These are phyloP conservation scores for Cryptococcus sp. DNA, from an alignment of 1,284 basidiomycete species.

Conservation along the genomic window DNA sequence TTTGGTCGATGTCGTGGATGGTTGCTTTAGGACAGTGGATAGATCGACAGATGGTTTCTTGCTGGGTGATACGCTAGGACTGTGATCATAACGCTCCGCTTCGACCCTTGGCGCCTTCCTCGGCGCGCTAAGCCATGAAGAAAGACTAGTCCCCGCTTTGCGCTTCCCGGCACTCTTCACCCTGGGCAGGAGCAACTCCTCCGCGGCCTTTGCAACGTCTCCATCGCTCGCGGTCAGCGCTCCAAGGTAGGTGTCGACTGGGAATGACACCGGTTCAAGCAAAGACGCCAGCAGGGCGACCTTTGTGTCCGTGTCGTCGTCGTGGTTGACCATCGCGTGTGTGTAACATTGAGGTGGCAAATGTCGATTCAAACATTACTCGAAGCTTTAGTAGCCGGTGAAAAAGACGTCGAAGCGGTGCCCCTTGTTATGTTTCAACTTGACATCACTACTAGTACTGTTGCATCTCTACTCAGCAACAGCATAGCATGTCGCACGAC, in stretches of 20 bases:
- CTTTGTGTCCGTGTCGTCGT: slow-evolving; percentile 33
- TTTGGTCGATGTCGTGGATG: slow-evolving; percentile 8
- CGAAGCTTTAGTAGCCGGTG: too few relatives aligned
- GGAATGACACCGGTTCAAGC: slow-evolving; percentile 45
- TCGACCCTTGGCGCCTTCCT: slow-evolving; percentile 1
- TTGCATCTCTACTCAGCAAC: too few relatives aligned
- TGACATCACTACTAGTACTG: too few relatives aligned
- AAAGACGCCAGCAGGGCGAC: slow-evolving; percentile 45
- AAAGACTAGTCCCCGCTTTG: slow-evolving; percentile 56
- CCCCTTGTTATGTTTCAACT: too few relatives aligned
- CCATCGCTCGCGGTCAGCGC: slow-evolving; percentile 65
- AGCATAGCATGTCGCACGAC: too few relatives aligned
- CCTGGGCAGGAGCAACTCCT: slow-evolving; percentile 50
- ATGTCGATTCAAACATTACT: too few relatives aligned
- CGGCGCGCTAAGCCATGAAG: slow-evolving; percentile 59
- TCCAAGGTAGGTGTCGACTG: slow-evolving; percentile 55
- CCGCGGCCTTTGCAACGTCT: slow-evolving; percentile 63
- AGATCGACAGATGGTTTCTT: slow-evolving; percentile 35
- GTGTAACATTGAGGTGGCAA: background rate
- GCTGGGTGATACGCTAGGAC: background rate
- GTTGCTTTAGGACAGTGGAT: slow-evolving; percentile 7
- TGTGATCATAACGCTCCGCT: background rate
- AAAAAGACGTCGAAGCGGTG: too few relatives aligned
- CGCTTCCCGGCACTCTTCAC: slow-evolving; percentile 52
- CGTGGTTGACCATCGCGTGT: slow-evolving; percentile 2